Evolutionary conservation across 805 yeast species (phyloP), one percentile per base, ranked within the genome.

Genomic region (Vanderwaltozyma tropicalis): DNA sequence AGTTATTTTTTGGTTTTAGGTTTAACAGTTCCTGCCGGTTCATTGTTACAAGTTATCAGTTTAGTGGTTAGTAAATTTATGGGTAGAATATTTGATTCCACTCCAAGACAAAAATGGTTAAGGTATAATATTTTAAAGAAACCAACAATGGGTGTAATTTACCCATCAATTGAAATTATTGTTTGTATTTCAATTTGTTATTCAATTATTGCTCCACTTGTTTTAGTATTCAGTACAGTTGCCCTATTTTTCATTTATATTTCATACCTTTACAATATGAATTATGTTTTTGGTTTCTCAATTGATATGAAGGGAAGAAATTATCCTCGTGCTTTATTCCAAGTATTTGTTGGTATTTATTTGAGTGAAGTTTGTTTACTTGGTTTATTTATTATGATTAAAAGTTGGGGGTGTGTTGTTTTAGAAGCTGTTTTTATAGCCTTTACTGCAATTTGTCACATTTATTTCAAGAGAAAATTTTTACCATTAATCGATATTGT

Each of bases 81-180:
- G 41, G 84, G 92, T 22, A 66, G 66, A 45, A 42, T 86, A 17
- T 69, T 92, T 43, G 95, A 87, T 58, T 70, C 72, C 38, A 86
- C 97, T 5, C 97, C 97, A 43, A 78, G 97, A 64, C 79, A 85
- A 62, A 83, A 80, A 66, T 89, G 96, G 96, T 74, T 60, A 42
- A 76, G 95, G 53, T 74, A 62, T 55, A 75, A 74, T 56, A 69
- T 66, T 1, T 66, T 89, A 48, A 70, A 76, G 11, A 68, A 72
- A 30, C 82, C 88, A 31, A 71, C 74, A 18, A 87, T 88, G 83
- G 94, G 96, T 35, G 76, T 82, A 14, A 65, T 75, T 12, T 89
- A 82, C 62, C 96, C 96, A 7, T 66, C 71, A 10, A 79, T 78
- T 58, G 81, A 87, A 47, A 68, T 86, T 43, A 66, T 87, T 63